Percentiles rank a stretch among this genome's conserved stretches.
Conservation (phyloP, 78 protist genomes). For the Planoprotostelium fungivorum region DNA sequence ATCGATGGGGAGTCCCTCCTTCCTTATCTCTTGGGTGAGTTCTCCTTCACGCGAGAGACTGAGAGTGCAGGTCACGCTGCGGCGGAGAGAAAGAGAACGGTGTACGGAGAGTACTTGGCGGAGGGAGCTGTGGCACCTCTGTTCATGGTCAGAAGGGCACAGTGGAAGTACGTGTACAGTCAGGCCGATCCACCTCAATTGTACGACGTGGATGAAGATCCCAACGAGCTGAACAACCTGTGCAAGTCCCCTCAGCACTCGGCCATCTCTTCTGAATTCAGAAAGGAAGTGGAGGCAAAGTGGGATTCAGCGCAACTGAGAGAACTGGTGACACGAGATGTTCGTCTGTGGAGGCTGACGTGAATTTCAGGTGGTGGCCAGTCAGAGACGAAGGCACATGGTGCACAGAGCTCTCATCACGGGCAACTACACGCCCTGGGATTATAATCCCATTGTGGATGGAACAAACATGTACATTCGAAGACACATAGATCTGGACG, state of each 20-base stretch:
- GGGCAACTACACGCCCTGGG: not conserved
- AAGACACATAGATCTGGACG: not conserved
- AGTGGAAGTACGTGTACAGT: not conserved
- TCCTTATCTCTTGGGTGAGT: not conserved
- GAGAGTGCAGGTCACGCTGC: not conserved
- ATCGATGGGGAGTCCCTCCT: not conserved
- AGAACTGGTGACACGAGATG: not conserved
- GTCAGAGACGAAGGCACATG: not conserved
- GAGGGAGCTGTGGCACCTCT: not conserved
- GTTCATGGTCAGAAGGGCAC: not conserved
- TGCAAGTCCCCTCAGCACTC: not conserved
- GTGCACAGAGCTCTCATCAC: not conserved
- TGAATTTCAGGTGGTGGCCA: not conserved
- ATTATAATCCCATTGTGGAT: not conserved
- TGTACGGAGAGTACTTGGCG: not conserved
- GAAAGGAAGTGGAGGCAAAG: not conserved
- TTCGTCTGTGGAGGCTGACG: not conserved
- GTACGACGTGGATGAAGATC: not conserved
- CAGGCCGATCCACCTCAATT: not conserved
- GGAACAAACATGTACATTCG: not conserved
- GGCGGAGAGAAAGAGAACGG: not conserved
- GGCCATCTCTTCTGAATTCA: not conserved
- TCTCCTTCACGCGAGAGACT: not conserved
- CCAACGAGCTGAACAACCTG: not conserved
- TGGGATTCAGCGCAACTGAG: not conserved